Base-by-base conservation (phyloP, 139 green algal genomes). In the Auxenochlorella protothecoides region DNA sequence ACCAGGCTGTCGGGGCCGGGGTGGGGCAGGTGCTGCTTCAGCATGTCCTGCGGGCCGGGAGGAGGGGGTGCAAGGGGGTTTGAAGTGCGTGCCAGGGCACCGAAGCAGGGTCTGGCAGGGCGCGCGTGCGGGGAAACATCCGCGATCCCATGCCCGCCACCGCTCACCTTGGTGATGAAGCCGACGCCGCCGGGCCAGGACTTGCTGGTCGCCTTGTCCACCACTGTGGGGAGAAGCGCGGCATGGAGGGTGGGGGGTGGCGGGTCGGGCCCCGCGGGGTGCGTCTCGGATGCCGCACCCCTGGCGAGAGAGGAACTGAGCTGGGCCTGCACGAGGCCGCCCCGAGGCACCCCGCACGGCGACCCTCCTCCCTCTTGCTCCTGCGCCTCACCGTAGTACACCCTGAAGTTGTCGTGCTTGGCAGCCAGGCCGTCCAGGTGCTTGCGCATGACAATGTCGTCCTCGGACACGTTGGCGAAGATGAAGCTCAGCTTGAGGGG, bases 401-500 rank as follows among this genome's bases (percentile, higher is more conserved):
- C 80, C 59, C 78, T 75, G 78, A 92, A 89, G 44, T 79, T 70
- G 15, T 75, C 72, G 80, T 91, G 74, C 59, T 74, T 52, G 16
- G 75, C 73, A 4, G 81, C 87, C 67, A 91, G 77, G 0, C 60
- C 75, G 15, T 93, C 87, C 12, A 92, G 71, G 55, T 79, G 69
- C 4, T 90, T 69, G 65, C 53, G 80, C 66, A 81, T 66, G 68
- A 93, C 88, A 74, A 93, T 91, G 81, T 93, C 88, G 0, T 70
- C 3, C 66, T 89, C 84, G 2, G 63, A 78, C 52, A 87, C 72
- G 68, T 90, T 92, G 66, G 76, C 84, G 67, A 86, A 93, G 6
- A 93, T 69, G 57, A 90, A 68, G 10, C 82, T 90, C 68, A 89
- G 83, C 78, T 90, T 80, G 6, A 72, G 65, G 3, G 85, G 62